phyloP scores from a whole-genome alignment of 2,329 filamentous ascomycete species.

The Fusarium dimerum region DNA sequence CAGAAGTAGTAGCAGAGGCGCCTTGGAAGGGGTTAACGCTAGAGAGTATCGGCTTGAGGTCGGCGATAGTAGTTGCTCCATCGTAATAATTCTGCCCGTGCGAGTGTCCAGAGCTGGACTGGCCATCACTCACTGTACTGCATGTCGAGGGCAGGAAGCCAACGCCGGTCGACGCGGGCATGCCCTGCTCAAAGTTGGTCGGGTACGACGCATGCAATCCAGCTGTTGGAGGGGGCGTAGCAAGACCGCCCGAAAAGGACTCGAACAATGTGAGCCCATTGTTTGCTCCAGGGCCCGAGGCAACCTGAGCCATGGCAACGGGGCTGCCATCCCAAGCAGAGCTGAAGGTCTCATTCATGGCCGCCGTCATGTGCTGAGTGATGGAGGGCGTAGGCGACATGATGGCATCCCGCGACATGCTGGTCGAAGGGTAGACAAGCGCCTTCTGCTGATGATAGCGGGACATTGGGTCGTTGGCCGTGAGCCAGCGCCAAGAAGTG shows the following conservation, averaged over 20 bases:
- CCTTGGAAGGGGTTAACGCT: conserved; percentile 31
- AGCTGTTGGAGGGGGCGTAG: conserved; percentile 58
- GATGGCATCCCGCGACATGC: conserved; percentile 43
- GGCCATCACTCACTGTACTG: conserved; percentile 30
- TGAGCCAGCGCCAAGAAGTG: conserved; percentile 64
- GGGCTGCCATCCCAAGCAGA: conserved; percentile 45
- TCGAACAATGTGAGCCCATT: conserved; percentile 47
- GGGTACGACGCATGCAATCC: conserved; percentile 50
- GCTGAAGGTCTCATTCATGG: conserved; percentile 60
- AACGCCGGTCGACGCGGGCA: conserved; percentile 32
- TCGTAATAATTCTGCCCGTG: conserved; percentile 35
- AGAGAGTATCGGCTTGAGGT: conserved; percentile 38
- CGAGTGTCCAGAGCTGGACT: conserved; percentile 23
- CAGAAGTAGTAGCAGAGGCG: conserved; percentile 25
- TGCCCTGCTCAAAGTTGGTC: conserved; percentile 44
- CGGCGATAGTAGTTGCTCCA: conserved; percentile 32
- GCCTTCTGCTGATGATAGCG: conserved; percentile 56
- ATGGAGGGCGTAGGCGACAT: conserved; percentile 55
- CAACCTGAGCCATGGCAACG: conserved; percentile 34
- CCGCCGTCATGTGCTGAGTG: conserved; percentile 53
- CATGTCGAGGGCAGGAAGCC: conserved; percentile 33
- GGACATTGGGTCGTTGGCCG: conserved; percentile 60
- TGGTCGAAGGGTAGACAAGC: conserved; percentile 38
- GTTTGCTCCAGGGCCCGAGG: conserved; percentile 35
- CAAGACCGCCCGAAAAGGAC: conserved; percentile 53